Evolutionary conservation across 2,329 filamentous ascomycete genomes (phyloP).

Genomic region (Aureobasidium subglaciale): DNA sequence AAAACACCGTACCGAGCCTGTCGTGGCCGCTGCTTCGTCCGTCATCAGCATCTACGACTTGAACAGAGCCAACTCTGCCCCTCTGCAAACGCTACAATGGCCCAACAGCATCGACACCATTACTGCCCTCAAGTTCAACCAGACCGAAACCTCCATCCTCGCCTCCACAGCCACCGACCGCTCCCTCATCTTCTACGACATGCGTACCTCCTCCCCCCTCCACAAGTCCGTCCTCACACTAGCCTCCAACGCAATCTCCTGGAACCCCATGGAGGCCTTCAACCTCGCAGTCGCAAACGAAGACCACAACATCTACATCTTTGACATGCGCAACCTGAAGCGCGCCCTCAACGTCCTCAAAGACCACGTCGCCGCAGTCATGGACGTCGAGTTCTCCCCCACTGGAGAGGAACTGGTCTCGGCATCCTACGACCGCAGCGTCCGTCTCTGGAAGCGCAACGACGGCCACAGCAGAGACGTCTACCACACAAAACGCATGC

Average conservation of each 20-base stretch:
- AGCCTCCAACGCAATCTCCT: conserved; percentile 74
- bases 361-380: conserved; percentile 84
- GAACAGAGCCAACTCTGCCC: conserved; percentile 65
- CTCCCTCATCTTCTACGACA: conserved; percentile 82
- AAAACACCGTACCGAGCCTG: conserved; percentile 69
- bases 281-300: conserved; percentile 91
- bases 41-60: conserved; percentile 85
- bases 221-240: conserved; percentile 76
- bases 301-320: conserved; percentile 88
- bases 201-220: conserved; percentile 77
- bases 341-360: conserved; percentile 84
- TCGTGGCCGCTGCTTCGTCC: conserved; percentile 68
- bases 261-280: conserved; percentile 96
- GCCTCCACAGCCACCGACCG: conserved; percentile 81
- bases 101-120: conserved; percentile 87
- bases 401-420: conserved; percentile 91
- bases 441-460: conserved; percentile 76
- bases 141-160: conserved; percentile 85
- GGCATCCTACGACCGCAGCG: conserved; percentile 79
- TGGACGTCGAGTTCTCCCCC: conserved; percentile 93
- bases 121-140: conserved; percentile 81
- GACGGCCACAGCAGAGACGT: conserved; percentile 83
- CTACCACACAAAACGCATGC: conserved; percentile 97
- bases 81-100: conserved; percentile 78
- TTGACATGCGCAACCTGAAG: conserved; percentile 88